A percentile compares a stretch with the other conserved stretches of the same genome.
phyloP scores from a whole-genome alignment of 805 yeast genomes.

The Scheffersomyces ergatensis region DNA sequence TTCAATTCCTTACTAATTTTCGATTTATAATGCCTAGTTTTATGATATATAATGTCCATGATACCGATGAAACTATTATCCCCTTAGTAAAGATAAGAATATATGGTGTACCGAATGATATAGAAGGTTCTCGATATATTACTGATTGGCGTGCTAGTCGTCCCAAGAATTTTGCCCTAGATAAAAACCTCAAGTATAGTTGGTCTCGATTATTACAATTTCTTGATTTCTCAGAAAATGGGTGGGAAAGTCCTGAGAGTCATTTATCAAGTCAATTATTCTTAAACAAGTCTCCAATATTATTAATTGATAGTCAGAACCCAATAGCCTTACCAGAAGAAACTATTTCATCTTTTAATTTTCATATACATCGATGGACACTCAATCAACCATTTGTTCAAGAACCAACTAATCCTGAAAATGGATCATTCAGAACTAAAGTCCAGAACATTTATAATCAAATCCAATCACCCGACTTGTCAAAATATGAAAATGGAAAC shows the following conservation, averaged over 20 bases:
- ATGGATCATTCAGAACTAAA: conserved; percentile 12
- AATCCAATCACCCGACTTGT: conserved; percentile 27
- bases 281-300: not conserved
- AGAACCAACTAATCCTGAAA: not conserved
- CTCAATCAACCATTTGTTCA: conserved; percentile 12
- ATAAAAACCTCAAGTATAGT: conserved; percentile 21
- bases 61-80: conserved; percentile 8
- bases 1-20: conserved; percentile 43
- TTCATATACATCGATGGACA: conserved; percentile 33
- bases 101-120: conserved; percentile 48
- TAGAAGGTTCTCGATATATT: conserved; percentile 28
- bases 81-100: conserved; percentile 37
- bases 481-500: conserved; percentile 8
- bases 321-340: not conserved
- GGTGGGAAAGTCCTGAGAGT: conserved; percentile 3
- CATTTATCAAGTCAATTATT: not conserved
- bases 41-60: conserved; percentile 11
- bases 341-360: conserved; percentile 8
- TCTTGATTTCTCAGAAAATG: conserved; percentile 35
- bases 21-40: conserved; percentile 47
- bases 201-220: conserved; percentile 37
- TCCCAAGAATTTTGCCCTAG: conserved; percentile 25
- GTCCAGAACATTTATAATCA: conserved; percentile 33
- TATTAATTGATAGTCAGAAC: not conserved
- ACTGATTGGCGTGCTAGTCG: conserved; percentile 32